Evolutionary conservation across 2,329 filamentous ascomycete species (phyloP).

Genomic region (Graphilbum ipis-grandicollis): DNA sequence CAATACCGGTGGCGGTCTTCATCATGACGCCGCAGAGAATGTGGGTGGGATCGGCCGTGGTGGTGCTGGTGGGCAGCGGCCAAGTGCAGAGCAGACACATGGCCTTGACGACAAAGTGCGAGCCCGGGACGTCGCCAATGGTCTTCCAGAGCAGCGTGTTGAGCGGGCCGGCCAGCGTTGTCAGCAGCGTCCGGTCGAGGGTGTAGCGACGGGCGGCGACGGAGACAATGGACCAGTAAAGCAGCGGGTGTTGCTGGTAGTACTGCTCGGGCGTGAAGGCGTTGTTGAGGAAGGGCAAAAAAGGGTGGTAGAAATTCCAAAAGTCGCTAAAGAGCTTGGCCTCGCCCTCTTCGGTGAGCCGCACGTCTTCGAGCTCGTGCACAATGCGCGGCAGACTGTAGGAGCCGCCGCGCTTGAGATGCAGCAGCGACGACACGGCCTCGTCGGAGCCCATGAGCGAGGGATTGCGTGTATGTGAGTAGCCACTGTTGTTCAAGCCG

Average conservation of each 20-base stretch:
- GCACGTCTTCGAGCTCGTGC: slow-evolving; percentile 44
- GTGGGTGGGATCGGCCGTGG: slow-evolving; percentile 64
- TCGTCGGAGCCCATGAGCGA: slow-evolving; percentile 52
- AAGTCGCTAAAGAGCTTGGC: slow-evolving; percentile 54
- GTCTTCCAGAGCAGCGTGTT: slow-evolving; percentile 62
- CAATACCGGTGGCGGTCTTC: slow-evolving; percentile 71
- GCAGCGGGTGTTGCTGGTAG: slow-evolving; percentile 57
- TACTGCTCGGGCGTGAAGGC: slow-evolving; percentile 53
- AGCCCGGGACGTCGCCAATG: slow-evolving; percentile 59
- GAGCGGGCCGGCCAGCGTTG: slow-evolving; percentile 48
- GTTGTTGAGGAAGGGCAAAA: slow-evolving; percentile 57
- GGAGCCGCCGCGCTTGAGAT: slow-evolving; percentile 46
- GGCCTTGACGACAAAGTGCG: slow-evolving; percentile 67
- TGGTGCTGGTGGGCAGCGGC: slow-evolving; percentile 69
- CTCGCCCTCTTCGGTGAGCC: slow-evolving; percentile 46
- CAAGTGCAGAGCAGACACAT: slow-evolving; percentile 66
- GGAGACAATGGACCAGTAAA: slow-evolving; percentile 74
- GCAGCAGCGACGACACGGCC: slow-evolving; percentile 47
- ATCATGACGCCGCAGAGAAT: slow-evolving; percentile 73
- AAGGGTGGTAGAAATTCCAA: slow-evolving; percentile 61
- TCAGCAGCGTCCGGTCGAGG: slow-evolving; percentile 45
- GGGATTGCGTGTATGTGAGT: slow-evolving; percentile 42
- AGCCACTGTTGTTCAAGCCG: no score
- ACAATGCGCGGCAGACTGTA: slow-evolving; percentile 42
- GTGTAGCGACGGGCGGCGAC: slow-evolving; percentile 57